Percentiles rank a stretch among this genome's conserved stretches.
These are phyloP conservation scores for Rhodotorula glutinis DNA, from an alignment of 1,284 basidiomycete genomes.

Conservation along the genomic window DNA sequence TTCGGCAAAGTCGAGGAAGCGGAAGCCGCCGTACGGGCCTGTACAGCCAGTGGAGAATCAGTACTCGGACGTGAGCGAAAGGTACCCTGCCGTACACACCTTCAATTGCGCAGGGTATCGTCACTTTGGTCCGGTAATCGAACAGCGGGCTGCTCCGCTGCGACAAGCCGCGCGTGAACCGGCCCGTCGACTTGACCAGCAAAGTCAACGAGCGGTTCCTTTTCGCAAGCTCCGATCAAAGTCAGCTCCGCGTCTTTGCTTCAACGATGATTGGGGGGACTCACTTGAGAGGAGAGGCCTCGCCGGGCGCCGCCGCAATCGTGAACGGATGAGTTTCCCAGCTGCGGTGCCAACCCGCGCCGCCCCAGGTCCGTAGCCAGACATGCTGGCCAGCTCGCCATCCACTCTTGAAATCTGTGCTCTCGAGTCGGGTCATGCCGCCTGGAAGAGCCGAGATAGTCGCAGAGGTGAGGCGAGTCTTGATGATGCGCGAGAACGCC, in stretches of 20 bases:
- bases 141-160: too few relatives aligned
- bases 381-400: constrained; percentile 39
- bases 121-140: too few relatives aligned
- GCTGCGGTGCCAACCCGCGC: not conserved
- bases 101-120: constrained; percentile 10
- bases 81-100: too few relatives aligned
- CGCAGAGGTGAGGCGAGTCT: constrained; percentile 22
- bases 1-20: constrained; percentile 26
- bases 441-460: constrained; percentile 18
- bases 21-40: constrained; percentile 17
- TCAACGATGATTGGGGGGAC: too few relatives aligned
- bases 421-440: constrained; percentile 20
- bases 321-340: constrained; percentile 37
- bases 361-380: constrained; percentile 14
- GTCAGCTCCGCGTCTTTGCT: too few relatives aligned
- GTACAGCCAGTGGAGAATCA: too few relatives aligned
- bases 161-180: constrained; percentile 22
- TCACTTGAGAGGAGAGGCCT: not conserved
- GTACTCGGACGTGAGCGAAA: too few relatives aligned
- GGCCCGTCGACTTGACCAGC: constrained; percentile 29
- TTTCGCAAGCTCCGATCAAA: constrained; percentile 14
- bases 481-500: constrained; percentile 18
- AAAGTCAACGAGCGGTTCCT: constrained; percentile 15
- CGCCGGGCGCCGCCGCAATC: constrained; percentile 27
- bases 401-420: constrained; percentile 17